Conservation (phyloP, 306 rosid species). For the Senna tora region DNA sequence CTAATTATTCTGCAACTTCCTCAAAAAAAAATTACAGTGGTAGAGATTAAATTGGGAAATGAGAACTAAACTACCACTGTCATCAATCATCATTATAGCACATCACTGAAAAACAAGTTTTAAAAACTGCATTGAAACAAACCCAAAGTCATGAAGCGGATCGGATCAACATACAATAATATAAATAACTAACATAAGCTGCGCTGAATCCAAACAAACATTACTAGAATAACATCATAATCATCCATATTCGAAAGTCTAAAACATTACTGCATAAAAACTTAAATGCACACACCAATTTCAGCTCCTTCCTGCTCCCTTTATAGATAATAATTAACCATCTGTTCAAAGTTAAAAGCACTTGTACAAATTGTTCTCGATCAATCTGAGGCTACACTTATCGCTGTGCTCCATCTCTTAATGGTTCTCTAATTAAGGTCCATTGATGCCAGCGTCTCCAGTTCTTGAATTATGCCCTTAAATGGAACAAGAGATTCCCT, state of each 20-base stretch:
- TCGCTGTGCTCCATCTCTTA: constrained; percentile 45
- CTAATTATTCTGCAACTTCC: too few relatives aligned
- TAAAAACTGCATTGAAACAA: too few relatives aligned
- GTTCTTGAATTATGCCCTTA: constrained; percentile 68
- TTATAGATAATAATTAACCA: constrained; percentile 61
- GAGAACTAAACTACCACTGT: too few relatives aligned
- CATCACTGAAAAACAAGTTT: too few relatives aligned
- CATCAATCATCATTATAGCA: too few relatives aligned
- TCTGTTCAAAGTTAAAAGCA: constrained; percentile 40
- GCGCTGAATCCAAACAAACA: constrained; percentile 44
- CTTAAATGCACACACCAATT: too few relatives aligned
- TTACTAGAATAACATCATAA: constrained; percentile 40
- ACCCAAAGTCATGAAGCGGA: background rate
- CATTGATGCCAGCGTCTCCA: constrained; percentile 65
- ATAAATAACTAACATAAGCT: constrained; percentile 15
- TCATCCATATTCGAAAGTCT: constrained; percentile 43
- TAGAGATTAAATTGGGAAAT: too few relatives aligned
- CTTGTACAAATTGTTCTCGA: constrained; percentile 49
- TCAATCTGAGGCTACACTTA: constrained; percentile 33
- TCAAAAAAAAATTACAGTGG: too few relatives aligned
- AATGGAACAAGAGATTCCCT: constrained; percentile 61
- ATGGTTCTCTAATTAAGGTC: constrained; percentile 60
- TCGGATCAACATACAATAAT: constrained; percentile 26
- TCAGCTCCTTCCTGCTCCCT: constrained; percentile 65
- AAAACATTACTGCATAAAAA: constrained; percentile 45